A percentile compares a stretch with the other conserved stretches of the same genome.
Evolutionary conservation across 1,139 yeast species (phyloP).

Genomic region (Pichia sp.): DNA sequence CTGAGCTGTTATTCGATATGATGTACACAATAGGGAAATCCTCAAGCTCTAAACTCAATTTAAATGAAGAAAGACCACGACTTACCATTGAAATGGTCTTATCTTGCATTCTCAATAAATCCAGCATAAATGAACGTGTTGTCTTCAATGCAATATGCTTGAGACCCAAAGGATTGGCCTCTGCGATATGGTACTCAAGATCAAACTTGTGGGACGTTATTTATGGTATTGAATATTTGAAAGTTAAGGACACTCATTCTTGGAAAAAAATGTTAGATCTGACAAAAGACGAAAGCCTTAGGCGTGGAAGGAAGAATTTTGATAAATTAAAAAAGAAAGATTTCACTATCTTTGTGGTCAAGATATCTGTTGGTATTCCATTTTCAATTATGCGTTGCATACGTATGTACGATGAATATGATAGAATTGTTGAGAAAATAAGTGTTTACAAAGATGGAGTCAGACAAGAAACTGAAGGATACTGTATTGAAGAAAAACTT

Average conservation of each 20-base stretch:
- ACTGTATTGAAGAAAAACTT: conserved; percentile 82
- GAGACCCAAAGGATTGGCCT: conserved; percentile 9
- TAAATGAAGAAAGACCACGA: neutral
- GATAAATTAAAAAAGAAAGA: conserved; percentile 42
- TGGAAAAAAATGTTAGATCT: conserved; percentile 65
- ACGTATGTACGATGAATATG: conserved; percentile 47
- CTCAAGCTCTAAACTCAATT: neutral
- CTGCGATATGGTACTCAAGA: conserved; percentile 31
- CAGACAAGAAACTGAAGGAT: conserved; percentile 41
- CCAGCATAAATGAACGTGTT: neutral
- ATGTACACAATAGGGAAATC: neutral
- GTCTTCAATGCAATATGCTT: conserved; percentile 13
- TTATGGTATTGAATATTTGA: conserved; percentile 44
- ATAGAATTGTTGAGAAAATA: conserved; percentile 37
- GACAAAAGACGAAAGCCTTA: conserved; percentile 46
- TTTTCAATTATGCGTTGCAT: conserved; percentile 72
- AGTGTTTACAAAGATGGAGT: conserved; percentile 1
- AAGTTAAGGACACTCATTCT: conserved; percentile 42
- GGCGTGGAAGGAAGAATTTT: neutral
- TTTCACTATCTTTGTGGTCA: conserved; percentile 7
- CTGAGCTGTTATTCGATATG: conserved; percentile 11
- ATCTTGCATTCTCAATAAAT: conserved; percentile 4
- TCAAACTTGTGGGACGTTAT: conserved; percentile 59
- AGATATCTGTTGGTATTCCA: conserved; percentile 32
- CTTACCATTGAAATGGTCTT: conserved; percentile 5